A percentile compares a stretch with the other conserved stretches of the same genome.
Evolutionary conservation across 2,329 filamentous ascomycete genomes (phyloP).

Genomic region (Aaosphaeria pasadenensis): DNA sequence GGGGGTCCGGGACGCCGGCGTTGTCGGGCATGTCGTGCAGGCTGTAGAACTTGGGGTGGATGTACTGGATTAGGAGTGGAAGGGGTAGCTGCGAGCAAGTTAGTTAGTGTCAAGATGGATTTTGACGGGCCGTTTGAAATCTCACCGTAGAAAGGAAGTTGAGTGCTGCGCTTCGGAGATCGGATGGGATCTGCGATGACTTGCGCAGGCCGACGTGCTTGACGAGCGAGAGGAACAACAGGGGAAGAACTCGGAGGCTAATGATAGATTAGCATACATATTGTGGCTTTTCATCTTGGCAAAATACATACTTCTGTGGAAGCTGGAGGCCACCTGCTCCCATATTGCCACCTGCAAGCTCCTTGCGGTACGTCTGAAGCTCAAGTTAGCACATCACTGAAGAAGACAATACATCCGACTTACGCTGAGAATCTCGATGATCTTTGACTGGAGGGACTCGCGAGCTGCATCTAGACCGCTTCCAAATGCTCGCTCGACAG

Average conservation of each 20-base stretch:
- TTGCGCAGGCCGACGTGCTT: conserved; percentile 92
- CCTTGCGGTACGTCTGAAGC: conserved; percentile 33
- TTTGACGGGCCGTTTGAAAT: background rate
- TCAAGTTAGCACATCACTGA: too few species aligned
- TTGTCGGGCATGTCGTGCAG: conserved; percentile 96
- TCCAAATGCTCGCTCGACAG: conserved; percentile 83
- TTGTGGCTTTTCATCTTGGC: background rate
- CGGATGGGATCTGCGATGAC: conserved; percentile 84
- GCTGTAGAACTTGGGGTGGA: conserved; percentile 58
- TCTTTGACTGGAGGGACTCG: conserved; percentile 86
- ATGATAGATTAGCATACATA: background rate
- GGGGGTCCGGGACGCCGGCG: conserved; percentile 78
- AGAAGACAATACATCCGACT: conserved; percentile 56
- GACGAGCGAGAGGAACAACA: conserved; percentile 89
- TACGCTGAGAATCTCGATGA: conserved; percentile 71
- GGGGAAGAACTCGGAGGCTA: conserved; percentile 72
- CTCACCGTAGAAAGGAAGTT: conserved; percentile 78
- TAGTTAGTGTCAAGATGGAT: background rate
- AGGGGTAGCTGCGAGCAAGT: conserved; percentile 60
- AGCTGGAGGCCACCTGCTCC: conserved; percentile 81
- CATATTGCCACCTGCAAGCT: conserved; percentile 93
- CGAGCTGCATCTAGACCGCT: conserved; percentile 86
- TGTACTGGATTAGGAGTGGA: conserved; percentile 88
- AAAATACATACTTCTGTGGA: conserved; percentile 66
- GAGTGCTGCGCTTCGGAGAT: conserved; percentile 88